A percentile compares a stretch with the other conserved stretches of the same genome.
These are phyloP conservation scores for Theobroma cacao DNA, from an alignment of 345 rosid genomes.

Conservation along the genomic window DNA sequence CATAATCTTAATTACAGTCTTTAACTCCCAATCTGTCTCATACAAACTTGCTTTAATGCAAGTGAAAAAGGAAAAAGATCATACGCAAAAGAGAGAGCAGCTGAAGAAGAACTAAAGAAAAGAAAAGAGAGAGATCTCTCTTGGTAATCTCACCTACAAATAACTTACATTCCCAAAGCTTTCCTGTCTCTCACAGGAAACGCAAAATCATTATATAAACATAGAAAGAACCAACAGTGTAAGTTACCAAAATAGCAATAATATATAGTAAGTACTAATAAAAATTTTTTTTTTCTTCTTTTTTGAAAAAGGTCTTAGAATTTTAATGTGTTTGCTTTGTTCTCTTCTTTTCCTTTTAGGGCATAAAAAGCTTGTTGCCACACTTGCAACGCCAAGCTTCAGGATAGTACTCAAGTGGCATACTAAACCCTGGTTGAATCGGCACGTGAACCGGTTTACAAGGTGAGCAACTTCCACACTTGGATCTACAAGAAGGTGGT, in stretches of 20 bases:
- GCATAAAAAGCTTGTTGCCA: conserved; percentile 75
- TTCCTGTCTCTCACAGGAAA: conserved; percentile 22
- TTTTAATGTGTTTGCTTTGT: background rate
- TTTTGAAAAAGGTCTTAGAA: background rate
- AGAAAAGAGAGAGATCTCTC: conserved; percentile 16
- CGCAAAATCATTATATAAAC: conserved; percentile 23
- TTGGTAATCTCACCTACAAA: conserved; percentile 31
- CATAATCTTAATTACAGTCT: conserved; percentile 17
- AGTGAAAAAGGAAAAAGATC: background rate
- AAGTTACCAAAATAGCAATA: conserved; percentile 2
- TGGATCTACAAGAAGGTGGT: conserved; percentile 88
- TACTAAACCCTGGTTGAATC: conserved; percentile 64
- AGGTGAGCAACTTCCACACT: conserved; percentile 79
- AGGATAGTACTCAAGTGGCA: conserved; percentile 87
- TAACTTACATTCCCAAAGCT: conserved; percentile 42
- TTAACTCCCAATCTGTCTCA: conserved; percentile 20
- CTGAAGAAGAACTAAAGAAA: background rate
- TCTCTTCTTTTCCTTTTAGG: conserved; percentile 27
- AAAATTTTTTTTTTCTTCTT: background rate
- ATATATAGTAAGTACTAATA: background rate
- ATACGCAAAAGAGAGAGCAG: background rate
- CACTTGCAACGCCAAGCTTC: conserved; percentile 99
- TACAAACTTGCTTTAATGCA: conserved; percentile 28
- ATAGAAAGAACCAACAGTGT: conserved; percentile 14
- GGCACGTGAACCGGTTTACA: conserved; percentile 90